These are phyloP conservation scores for Chytriomyces sp. DNA, from an alignment of 192 early-diverging fungal species.

Conservation along the genomic window DNA sequence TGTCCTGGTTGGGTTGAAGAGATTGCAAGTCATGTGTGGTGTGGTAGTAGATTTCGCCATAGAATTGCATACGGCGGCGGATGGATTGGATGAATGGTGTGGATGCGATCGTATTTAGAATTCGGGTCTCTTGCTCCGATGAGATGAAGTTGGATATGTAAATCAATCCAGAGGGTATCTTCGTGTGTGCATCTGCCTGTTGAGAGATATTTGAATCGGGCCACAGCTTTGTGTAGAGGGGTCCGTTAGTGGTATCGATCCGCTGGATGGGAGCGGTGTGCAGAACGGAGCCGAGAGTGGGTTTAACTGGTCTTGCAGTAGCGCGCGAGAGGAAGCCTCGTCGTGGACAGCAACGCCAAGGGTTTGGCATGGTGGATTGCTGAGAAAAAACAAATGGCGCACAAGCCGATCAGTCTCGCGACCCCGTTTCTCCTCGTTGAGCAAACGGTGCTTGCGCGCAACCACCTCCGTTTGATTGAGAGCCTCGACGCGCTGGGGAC, in stretches of 20 bases:
- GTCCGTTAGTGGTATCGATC: not conserved
- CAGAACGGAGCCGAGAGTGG: not conserved
- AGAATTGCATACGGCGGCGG: slow-evolving; percentile 21
- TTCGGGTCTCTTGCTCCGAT: not conserved
- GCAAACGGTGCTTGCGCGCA: no score
- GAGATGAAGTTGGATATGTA: not conserved
- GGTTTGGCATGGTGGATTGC: no score
- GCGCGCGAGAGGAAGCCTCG: no score
- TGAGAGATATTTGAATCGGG: not conserved
- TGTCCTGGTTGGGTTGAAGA: slow-evolving; percentile 27
- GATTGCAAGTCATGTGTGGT: slow-evolving; percentile 27
- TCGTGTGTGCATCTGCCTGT: not conserved
- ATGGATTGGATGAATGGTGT: not conserved
- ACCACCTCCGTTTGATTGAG: no score
- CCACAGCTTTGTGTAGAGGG: not conserved
- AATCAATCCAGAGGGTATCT: not conserved
- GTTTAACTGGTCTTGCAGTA: no score
- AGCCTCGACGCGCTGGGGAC: no score
- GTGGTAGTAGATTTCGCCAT: slow-evolving; percentile 38
- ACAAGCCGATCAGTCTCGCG: no score
- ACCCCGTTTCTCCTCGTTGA: no score
- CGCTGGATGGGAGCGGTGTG: not conserved
- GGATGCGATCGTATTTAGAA: not conserved
- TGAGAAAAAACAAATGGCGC: no score
- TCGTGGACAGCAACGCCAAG: no score